These are phyloP conservation scores for Chara braunii DNA, from an alignment of 139 green algal genomes.

Conservation along the genomic window DNA sequence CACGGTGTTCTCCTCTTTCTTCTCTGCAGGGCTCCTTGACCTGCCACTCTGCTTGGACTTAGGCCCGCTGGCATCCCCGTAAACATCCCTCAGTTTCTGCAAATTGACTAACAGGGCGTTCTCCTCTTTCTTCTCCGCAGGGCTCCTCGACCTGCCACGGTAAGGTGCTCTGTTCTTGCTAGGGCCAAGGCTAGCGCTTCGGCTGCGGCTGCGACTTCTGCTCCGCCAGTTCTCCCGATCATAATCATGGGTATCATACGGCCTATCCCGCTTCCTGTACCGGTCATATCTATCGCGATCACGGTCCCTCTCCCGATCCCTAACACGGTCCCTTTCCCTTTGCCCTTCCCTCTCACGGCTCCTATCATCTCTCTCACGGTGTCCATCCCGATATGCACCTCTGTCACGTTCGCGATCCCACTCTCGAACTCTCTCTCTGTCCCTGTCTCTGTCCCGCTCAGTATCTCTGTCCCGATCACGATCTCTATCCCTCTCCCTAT, in stretches of 20 bases:
- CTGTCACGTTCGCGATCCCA: not conserved
- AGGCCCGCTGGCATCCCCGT: slow-evolving; percentile 19
- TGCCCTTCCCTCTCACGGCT: not conserved
- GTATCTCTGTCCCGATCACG: slow-evolving; percentile 14
- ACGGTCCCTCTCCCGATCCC: not conserved
- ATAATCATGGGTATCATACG: not conserved
- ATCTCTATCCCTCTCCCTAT: slow-evolving; percentile 11
- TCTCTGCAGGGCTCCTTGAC: not conserved
- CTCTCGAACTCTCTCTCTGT: not conserved
- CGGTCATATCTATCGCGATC: slow-evolving; percentile 1
- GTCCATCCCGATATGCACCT: not conserved
- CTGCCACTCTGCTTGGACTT: too few species aligned
- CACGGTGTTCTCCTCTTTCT: too few species aligned
- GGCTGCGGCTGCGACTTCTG: not conserved
- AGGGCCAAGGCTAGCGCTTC: not conserved
- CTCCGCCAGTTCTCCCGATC: not conserved
- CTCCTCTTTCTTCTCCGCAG: too few species aligned
- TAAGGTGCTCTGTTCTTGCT: not conserved
- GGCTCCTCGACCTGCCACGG: not conserved
- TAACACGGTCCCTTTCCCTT: slow-evolving; percentile 5
- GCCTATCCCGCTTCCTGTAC: slow-evolving; percentile 11
- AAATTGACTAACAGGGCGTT: slow-evolving; percentile 3
- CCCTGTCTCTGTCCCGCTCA: not conserved
- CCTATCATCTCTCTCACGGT: not conserved
- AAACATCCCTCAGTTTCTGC: slow-evolving; percentile 33